Base-by-base conservation (phyloP, 306 rosid species). In the Acacia melanoxylon region DNA sequence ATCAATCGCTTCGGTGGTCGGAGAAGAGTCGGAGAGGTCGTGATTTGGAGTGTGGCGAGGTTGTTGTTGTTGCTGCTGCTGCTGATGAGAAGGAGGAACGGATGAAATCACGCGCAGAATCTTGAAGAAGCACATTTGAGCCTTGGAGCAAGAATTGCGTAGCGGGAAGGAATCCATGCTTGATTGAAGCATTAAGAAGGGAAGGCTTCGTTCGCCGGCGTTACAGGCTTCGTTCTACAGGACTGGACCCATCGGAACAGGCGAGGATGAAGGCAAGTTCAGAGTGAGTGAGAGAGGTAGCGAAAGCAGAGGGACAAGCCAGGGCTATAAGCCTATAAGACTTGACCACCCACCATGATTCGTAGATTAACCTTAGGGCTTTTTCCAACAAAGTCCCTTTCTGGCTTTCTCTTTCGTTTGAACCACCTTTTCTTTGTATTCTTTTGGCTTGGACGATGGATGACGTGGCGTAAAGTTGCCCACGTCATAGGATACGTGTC, bases 41-140 rank as follows among this genome's bases (percentile, higher is more conserved):
- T 75, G 49, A 19, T 1, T 16, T 45, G 14, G 59, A 33, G 42
- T 37, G 12, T 13, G 31, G 45, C 7, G 29, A 22, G 63, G 13
- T 4, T 68, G 35, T 48, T 75, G 31, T 65, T 75, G 41, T 0
- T 37, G 41, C 8, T 37, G 37, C 8, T 37, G 37, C 37, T 33
- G 37, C 37, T 33, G 5, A 33, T 33, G 45, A 25, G 6, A 49
- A 1, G 85, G 81, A 8, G 89, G 87, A 11, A 80, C 72, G 8
- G 92, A 78, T 15, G 92, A 87, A 37, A 89, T 89, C 59, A 63
- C 81, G 48, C 24, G 80, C 13, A 89, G 85, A 82, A 89, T 89
- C 83, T 87, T 87, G 76, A 87, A 84, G 40, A 89, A 51, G 79
- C 87, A 72, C 82, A 79, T 78, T 89, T 89, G 92, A 76, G 90